Evolutionary conservation across 352 stramenopile species (phyloP).

Genomic region (Nothophytophthora sp.): DNA sequence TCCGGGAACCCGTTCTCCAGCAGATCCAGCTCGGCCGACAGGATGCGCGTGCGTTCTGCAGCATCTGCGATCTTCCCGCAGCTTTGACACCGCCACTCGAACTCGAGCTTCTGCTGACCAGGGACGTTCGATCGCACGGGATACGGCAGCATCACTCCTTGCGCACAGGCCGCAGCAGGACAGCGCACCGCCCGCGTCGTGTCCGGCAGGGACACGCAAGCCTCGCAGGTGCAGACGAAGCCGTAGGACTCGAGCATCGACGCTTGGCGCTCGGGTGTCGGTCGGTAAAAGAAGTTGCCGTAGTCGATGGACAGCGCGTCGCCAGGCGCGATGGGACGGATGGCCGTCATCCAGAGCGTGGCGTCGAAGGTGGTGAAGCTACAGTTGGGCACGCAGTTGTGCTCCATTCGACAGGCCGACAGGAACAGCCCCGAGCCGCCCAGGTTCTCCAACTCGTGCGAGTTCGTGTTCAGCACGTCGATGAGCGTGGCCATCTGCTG

Average conservation of each 20-base stretch:
- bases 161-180: constrained; percentile 22
- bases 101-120: constrained; percentile 40
- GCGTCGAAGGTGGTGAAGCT: constrained; percentile 74
- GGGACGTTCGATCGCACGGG: constrained; percentile 24
- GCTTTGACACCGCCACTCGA: constrained; percentile 55
- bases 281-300: constrained; percentile 79
- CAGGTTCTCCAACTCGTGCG: constrained; percentile 74
- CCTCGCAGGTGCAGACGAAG: constrained; percentile 63
- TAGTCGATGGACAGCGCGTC: constrained; percentile 80
- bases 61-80: constrained; percentile 41
- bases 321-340: constrained; percentile 56
- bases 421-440: constrained; percentile 73
- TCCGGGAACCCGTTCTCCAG: constrained; percentile 66
- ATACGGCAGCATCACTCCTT: constrained; percentile 50
- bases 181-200: constrained; percentile 62
- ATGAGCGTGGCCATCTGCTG: constrained; percentile 67
- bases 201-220: constrained; percentile 51
- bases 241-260: constrained; percentile 67
- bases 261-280: constrained; percentile 53
- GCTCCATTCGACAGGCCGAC: constrained; percentile 72
- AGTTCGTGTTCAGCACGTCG: constrained; percentile 75
- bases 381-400: constrained; percentile 72
- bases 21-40: constrained; percentile 48
- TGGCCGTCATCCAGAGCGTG: constrained; percentile 78
- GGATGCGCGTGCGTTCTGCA: constrained; percentile 32